Percentiles rank a stretch among this genome's conserved stretches.
Evolutionary conservation across 2,329 filamentous ascomycete genomes (phyloP).

Genomic region (Hawksworthiomyces lignivorus): DNA sequence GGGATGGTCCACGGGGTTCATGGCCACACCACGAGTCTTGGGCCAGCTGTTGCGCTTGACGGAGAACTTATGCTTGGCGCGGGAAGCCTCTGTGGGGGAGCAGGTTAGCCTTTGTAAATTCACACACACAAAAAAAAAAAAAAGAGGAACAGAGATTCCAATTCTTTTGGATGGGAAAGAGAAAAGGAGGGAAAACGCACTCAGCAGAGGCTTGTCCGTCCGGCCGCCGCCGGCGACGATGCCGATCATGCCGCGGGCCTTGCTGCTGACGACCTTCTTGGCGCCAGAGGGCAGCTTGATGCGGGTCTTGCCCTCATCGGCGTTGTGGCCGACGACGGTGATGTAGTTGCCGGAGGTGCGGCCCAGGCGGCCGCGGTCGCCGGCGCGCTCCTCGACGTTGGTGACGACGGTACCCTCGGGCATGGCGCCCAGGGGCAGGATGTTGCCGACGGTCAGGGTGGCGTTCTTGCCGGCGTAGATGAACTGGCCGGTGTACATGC

Average conservation of each 20-base stretch:
- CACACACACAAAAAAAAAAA: neutral
- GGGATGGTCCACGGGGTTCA: conserved; percentile 99
- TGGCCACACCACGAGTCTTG: conserved; percentile 99
- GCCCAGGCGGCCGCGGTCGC: conserved; percentile 92
- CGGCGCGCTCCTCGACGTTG: conserved; percentile 98
- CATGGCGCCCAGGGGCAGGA: conserved; percentile 88
- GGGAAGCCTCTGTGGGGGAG: conserved; percentile 72
- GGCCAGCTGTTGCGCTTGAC: conserved; percentile 99
- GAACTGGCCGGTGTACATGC: conserved; percentile 99
- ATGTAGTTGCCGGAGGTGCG: conserved; percentile 99
- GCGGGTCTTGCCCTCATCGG: conserved; percentile 98
- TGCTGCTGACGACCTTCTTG: conserved; percentile 97
- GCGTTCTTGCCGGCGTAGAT: conserved; percentile 99
- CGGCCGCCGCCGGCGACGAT: conserved; percentile 98
- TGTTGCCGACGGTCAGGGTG: conserved; percentile 90
- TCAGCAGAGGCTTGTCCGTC: conserved; percentile 99
- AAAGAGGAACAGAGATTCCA: neutral
- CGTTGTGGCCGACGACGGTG: conserved; percentile 95
- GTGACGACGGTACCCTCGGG: conserved; percentile 98
- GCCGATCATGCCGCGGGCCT: conserved; percentile 94
- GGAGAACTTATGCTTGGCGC: conserved; percentile 99
- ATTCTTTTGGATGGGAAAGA: too few species aligned
- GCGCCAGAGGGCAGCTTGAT: conserved; percentile 98
- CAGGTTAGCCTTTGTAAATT: neutral
- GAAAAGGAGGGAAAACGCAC: conserved; percentile 43